Percentiles rank a stretch among this genome's conserved stretches.
phyloP scores from a whole-genome alignment of 352 stramenopile species.

The Hyaloperonospora arabidopsidis region DNA sequence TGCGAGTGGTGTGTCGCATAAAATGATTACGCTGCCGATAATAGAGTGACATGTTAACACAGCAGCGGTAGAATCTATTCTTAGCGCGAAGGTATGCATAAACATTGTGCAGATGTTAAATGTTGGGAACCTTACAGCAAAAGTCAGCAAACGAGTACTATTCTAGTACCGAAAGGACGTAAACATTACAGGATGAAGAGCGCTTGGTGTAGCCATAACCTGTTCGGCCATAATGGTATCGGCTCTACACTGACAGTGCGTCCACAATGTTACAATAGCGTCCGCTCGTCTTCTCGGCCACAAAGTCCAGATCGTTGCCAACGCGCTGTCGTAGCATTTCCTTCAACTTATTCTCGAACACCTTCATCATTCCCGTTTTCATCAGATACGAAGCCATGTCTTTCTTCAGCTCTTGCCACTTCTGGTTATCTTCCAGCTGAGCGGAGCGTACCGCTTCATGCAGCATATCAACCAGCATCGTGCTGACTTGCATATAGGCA shows the following conservation, averaged over 20 bases:
- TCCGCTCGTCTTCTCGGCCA: conserved; percentile 29
- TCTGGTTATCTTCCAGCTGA: conserved; percentile 45
- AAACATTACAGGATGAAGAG: no score
- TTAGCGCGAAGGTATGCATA: no score
- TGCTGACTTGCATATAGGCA: conserved; percentile 52
- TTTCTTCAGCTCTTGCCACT: conserved; percentile 47
- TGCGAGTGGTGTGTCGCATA: neutral
- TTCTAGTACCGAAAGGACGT: no score
- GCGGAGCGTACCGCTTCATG: conserved; percentile 55
- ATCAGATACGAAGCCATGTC: conserved; percentile 46
- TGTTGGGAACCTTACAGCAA: no score
- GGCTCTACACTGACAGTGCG: conserved; percentile 34
- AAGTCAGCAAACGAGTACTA: no score
- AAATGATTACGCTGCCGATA: neutral
- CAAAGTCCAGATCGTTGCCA: conserved; percentile 45
- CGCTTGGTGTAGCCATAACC: no score
- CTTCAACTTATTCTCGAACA: conserved; percentile 62
- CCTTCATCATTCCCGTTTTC: conserved; percentile 36
- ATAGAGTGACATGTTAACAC: neutral
- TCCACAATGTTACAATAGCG: conserved; percentile 54
- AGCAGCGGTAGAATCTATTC: no score
- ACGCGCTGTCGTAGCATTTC: conserved; percentile 45
- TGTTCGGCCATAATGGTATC: no score
- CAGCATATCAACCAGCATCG: conserved; percentile 54
- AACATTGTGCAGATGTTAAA: no score